Base-by-base conservation (phyloP, 768 basidiomycete species). In the Psilocybe cyanescens region DNA sequence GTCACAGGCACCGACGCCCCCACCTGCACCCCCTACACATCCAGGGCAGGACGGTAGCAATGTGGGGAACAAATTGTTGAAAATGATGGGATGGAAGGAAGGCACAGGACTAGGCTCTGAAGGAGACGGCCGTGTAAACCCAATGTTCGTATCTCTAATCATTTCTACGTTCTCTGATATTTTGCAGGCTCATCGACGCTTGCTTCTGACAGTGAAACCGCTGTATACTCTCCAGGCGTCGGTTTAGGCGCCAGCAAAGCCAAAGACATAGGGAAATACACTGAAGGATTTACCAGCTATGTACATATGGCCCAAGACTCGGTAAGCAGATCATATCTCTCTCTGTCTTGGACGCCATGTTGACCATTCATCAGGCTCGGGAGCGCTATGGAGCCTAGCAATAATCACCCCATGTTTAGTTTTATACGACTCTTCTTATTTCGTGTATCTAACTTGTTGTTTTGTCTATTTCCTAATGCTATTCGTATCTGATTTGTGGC, bases 61-160 rank as follows among this genome's bases (percentile, higher is more conserved):
- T 67, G 85, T 94, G 9, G 97, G 97, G 5, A 96, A 96, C 71
- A 95, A 94, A 70, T 72, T 99, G 59, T 74, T 99, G 64, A 94
- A 94, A 74, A 96, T 97, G 86, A 98, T 99, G 96, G 97, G 97
- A 0, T 99, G 96, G 96, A 92, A 83, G 64, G 91, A 91, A 68
- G 96, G 96, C 5, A 87, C 84, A 14, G 96, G 97, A 1, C 76
- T 99, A 44, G 97, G 97, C 0, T 83, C 86, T 6, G 82, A 83
- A 50, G 91, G 91, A 3, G 91, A 93, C 55, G 96, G 96, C 47
- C 76, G 95, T 59, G 88, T 94, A 9, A 94, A 96, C 58, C 95
- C 96, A 11, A 87, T 98, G 88, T 91, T 74, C 52, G 90, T 58
- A 24, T 35, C 28, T 4, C 44, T 29, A n/a, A 11, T 8, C 24